Percentiles rank a stretch among this genome's conserved stretches.
Conservation (phyloP, 1,284 basidiomycete species). For the Tilletia indica region DNA sequence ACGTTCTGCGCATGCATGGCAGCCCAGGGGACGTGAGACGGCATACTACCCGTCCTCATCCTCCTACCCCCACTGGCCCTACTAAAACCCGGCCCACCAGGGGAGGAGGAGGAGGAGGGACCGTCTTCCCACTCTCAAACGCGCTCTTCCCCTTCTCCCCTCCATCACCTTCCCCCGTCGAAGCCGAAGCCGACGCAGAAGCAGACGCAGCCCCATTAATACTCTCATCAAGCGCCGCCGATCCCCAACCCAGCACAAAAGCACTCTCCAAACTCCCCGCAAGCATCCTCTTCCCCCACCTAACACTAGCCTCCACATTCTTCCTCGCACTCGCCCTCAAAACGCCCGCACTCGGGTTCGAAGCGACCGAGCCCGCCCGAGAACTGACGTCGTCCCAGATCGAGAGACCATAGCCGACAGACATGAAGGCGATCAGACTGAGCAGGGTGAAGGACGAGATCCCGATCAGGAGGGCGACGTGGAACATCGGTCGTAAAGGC, state of each 20-base stretch:
- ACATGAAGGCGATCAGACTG: slow-evolving; percentile 37
- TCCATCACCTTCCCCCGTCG: background rate
- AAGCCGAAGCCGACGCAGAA: background rate
- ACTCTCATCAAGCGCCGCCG: background rate
- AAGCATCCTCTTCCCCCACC: slow-evolving; percentile 38
- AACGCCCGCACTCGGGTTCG: slow-evolving; percentile 24
- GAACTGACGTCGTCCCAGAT: slow-evolving; percentile 42
- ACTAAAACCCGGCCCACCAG: slow-evolving; percentile 21
- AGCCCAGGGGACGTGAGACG: slow-evolving; percentile 23
- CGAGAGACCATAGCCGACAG: slow-evolving; percentile 40
- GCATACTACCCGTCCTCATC: slow-evolving; percentile 24
- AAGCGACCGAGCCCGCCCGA: slow-evolving; percentile 30
- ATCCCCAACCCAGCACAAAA: background rate
- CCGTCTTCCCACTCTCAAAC: too few species aligned
- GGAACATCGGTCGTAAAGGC: slow-evolving; percentile 39
- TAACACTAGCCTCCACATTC: slow-evolving; percentile 29
- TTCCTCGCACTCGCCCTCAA: slow-evolving; percentile 21
- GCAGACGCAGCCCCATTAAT: background rate
- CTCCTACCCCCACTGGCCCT: slow-evolving; percentile 30
- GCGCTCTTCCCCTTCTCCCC: too few species aligned
- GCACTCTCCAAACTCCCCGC: background rate
- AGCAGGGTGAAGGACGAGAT: slow-evolving; percentile 42
- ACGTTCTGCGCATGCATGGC: background rate
- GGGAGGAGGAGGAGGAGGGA: background rate
- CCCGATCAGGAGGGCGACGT: slow-evolving; percentile 41